Evolutionary conservation across 176 grass and related monocot genomes (phyloP).

Genomic region (Calamus simplicifolius): DNA sequence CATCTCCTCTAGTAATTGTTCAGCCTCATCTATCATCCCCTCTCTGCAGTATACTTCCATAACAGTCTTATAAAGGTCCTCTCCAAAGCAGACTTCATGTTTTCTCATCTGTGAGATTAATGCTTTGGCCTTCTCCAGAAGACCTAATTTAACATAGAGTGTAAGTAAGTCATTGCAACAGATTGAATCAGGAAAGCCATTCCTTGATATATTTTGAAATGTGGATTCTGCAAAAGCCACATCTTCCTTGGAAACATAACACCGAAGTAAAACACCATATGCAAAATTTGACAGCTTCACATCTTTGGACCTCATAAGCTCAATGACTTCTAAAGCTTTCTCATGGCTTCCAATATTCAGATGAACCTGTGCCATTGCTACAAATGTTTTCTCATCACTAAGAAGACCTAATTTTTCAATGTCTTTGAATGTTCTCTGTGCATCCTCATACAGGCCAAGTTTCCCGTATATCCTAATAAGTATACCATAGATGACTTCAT

Average conservation of each 20-base stretch:
- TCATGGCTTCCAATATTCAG: constrained; percentile 42
- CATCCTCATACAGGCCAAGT: constrained; percentile 68
- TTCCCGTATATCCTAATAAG: constrained; percentile 84
- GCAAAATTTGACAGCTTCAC: constrained; percentile 52
- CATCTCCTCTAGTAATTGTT: constrained; percentile 55
- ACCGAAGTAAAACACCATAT: constrained; percentile 58
- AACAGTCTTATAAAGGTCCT: constrained; percentile 59
- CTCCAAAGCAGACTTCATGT: constrained; percentile 36
- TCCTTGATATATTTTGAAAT: constrained; percentile 47
- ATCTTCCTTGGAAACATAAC: constrained; percentile 61
- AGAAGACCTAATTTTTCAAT: constrained; percentile 47
- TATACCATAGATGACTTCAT: constrained; percentile 94
- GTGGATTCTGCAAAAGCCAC: constrained; percentile 47
- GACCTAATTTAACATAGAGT: constrained; percentile 56
- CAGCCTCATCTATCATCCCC: constrained; percentile 32
- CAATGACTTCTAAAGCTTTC: constrained; percentile 51
- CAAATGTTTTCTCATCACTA: constrained; percentile 75
- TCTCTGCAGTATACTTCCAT: constrained; percentile 74
- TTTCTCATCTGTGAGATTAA: constrained; percentile 48
- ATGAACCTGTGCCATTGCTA: constrained; percentile 85
- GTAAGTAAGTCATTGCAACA: constrained; percentile 64
- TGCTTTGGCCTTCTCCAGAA: constrained; percentile 57
- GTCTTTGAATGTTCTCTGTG: constrained; percentile 50
- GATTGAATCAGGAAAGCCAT: constrained; percentile 30
- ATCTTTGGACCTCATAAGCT: constrained; percentile 48